Evolutionary conservation across 331 rosid genomes (phyloP).

Genomic region (Cydonia oblonga): DNA sequence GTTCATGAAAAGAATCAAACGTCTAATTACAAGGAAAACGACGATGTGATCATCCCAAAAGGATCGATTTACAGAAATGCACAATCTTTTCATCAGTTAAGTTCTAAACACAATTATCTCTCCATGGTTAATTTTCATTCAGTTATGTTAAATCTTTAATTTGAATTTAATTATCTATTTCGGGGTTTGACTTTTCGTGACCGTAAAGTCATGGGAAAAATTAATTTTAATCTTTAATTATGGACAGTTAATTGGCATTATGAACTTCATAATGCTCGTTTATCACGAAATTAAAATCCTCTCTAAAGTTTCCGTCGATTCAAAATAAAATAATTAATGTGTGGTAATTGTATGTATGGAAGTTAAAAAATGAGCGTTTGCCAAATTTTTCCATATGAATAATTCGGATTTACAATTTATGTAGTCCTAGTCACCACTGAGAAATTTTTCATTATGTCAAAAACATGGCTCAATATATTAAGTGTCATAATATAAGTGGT

Average conservation of each 20-base stretch:
- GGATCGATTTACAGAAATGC: constrained; percentile 5
- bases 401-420: not conserved
- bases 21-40: not conserved
- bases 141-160: not conserved
- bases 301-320: not conserved
- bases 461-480: too few relatives aligned
- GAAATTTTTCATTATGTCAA: too few relatives aligned
- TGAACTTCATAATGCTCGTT: too few relatives aligned
- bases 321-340: not conserved
- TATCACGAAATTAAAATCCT: too few relatives aligned
- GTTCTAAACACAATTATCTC: not conserved
- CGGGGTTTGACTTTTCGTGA: not conserved
- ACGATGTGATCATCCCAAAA: not conserved
- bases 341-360: too few relatives aligned
- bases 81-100: not conserved
- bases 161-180: not conserved
- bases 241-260: not conserved
- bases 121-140: not conserved
- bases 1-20: not conserved
- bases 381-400: too few relatives aligned
- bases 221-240: not conserved
- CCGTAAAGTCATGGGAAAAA: not conserved
- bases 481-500: too few relatives aligned
- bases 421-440: not conserved
- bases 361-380: too few relatives aligned